A percentile compares a stretch with the other conserved stretches of the same genome.
phyloP scores from a whole-genome alignment of 129 eudicot genomes.

The Flaveria bidentis region DNA sequence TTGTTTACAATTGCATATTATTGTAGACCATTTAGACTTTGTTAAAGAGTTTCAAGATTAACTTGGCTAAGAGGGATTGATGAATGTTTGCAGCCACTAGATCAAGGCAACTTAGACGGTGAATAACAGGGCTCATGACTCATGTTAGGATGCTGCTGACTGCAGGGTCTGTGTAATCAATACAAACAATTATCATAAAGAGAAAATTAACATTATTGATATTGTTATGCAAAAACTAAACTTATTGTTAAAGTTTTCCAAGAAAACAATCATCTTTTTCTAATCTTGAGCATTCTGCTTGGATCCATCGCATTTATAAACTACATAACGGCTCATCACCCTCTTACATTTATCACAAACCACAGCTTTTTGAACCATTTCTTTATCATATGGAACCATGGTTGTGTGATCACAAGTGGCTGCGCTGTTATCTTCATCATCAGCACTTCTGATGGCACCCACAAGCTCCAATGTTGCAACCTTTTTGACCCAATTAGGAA shows the following conservation, averaged over 20 bases:
- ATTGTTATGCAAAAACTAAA: conserved; percentile 17
- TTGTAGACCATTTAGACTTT: too few species aligned
- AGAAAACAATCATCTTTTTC: conserved; percentile 1
- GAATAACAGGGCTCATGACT: neutral
- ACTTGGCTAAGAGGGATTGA: neutral
- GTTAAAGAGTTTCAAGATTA: too few species aligned
- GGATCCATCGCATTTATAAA: conserved; percentile 53
- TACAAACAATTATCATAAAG: conserved; percentile 1
- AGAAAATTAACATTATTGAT: conserved; percentile 4
- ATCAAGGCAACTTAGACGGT: neutral
- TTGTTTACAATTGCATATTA: too few species aligned
- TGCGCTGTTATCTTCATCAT: conserved; percentile 26
- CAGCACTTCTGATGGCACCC: conserved; percentile 48
- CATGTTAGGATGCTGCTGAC: neutral
- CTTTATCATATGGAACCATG: conserved; percentile 52
- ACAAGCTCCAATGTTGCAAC: conserved; percentile 49
- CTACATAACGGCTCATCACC: conserved; percentile 41
- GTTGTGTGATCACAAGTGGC: conserved; percentile 44
- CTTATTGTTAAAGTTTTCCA: conserved; percentile 23
- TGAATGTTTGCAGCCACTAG: neutral
- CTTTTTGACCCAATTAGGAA: conserved; percentile 43
- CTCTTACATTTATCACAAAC: conserved; percentile 54
- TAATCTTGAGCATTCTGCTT: conserved; percentile 29
- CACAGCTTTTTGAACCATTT: conserved; percentile 25
- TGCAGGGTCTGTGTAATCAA: neutral